Percentiles rank a stretch among this genome's conserved stretches.
Conservation (phyloP, 305 asterid species). For the Plantago rigida region DNA sequence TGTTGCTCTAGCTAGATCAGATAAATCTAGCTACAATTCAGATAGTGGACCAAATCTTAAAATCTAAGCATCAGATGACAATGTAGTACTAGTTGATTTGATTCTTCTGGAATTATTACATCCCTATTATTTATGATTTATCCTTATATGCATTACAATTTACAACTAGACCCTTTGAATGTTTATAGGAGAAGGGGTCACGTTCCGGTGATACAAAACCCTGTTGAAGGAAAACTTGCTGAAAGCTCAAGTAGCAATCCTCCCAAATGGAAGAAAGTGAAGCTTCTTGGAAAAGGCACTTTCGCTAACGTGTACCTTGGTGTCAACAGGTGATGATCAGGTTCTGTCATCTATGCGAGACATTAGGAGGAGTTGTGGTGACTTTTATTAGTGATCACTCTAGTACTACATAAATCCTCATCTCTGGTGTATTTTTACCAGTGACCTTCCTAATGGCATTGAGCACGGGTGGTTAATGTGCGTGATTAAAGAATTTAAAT, state of each 20-base stretch:
- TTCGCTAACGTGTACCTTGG: constrained; percentile 96
- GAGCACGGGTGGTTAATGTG: constrained; percentile 94
- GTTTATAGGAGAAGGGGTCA: constrained; percentile 46
- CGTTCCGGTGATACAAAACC: constrained; percentile 53
- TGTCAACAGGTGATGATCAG: constrained; percentile 57
- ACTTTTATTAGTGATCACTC: not conserved
- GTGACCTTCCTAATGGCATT: constrained; percentile 34
- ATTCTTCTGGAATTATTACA: too few relatives aligned
- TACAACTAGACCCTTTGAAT: constrained; percentile 13
- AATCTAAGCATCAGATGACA: not conserved
- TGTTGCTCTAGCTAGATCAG: too few relatives aligned
- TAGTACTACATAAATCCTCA: not conserved
- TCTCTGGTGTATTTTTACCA: not conserved
- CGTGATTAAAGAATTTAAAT: constrained; percentile 86
- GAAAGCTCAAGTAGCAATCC: constrained; percentile 43
- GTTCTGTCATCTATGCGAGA: constrained; percentile 2
- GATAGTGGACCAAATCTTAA: too few relatives aligned
- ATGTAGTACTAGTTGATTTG: not conserved
- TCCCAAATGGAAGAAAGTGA: constrained; percentile 87
- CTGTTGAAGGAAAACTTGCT: constrained; percentile 52
- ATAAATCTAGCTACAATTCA: too few relatives aligned
- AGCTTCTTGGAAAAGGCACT: constrained; percentile 89
- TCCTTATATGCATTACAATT: not conserved
- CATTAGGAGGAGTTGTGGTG: not conserved
- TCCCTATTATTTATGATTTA: too few relatives aligned